A percentile compares a stretch with the other conserved stretches of the same genome.
Conservation (phyloP, 257 asterid genomes). For the Salvia splendens region DNA sequence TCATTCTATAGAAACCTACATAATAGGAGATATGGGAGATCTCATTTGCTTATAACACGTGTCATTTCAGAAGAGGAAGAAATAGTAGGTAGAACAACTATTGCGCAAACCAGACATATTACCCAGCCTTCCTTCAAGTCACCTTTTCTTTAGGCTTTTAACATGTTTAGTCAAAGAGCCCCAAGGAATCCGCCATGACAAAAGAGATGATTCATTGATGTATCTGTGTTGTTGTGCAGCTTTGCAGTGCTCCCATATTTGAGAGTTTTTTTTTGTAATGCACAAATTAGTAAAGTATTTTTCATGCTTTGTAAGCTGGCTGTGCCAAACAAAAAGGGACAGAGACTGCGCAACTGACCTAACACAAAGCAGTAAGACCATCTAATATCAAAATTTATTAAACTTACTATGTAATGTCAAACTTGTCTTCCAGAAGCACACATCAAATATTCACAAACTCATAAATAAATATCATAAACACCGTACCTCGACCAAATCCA, state of each 20-base stretch:
- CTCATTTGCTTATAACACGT: background rate
- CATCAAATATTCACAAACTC: slow-evolving; percentile 1
- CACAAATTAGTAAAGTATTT: background rate
- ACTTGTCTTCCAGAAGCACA: slow-evolving; percentile 12
- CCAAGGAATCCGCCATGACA: background rate
- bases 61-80: slow-evolving; percentile 14
- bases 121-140: background rate
- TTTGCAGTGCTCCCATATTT: slow-evolving; percentile 5
- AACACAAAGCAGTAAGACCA: slow-evolving; percentile 12
- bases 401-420: background rate
- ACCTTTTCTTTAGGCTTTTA: background rate
- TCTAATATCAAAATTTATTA: slow-evolving; percentile 14
- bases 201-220: background rate
- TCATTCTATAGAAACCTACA: slow-evolving; percentile 8
- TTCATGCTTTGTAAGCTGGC: slow-evolving; percentile 2
- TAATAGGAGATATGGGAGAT: slow-evolving; percentile 3
- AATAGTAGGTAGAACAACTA: background rate
- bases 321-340: slow-evolving; percentile 1
- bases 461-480: background rate
- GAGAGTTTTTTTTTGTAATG: background rate
- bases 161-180: slow-evolving; percentile 13
- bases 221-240: slow-evolving; percentile 2
- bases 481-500: slow-evolving; percentile 91
- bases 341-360: slow-evolving; percentile 12
- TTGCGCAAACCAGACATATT: background rate